Evolutionary conservation across 1,139 yeast species (phyloP).

Genomic region (Pichiaceae sp.): DNA sequence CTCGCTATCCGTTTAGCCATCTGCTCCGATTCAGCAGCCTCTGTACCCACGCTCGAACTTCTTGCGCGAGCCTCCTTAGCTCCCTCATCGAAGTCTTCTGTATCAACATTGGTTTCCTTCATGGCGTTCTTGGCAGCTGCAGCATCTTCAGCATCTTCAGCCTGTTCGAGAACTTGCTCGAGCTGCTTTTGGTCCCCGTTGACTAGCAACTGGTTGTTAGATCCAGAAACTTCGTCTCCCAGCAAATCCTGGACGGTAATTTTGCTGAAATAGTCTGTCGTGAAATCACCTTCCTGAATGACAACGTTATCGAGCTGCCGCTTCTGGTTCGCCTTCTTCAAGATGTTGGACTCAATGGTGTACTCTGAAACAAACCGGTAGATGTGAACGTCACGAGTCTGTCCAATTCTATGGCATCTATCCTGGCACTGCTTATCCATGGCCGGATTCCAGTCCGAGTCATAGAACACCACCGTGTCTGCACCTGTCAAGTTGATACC

Average conservation of each 20-base stretch:
- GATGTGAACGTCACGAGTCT: slow-evolving; percentile 94
- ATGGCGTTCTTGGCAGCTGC: slow-evolving; percentile 86
- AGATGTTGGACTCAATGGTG: slow-evolving; percentile 92
- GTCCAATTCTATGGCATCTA: slow-evolving; percentile 98
- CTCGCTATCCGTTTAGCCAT: slow-evolving; percentile 16
- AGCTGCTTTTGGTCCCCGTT: slow-evolving; percentile 35
- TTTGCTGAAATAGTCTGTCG: slow-evolving; percentile 90
- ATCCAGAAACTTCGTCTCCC: slow-evolving; percentile 29
- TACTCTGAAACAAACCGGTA: slow-evolving; percentile 93
- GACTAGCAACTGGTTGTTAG: neutral
- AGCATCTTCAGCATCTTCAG: slow-evolving; percentile 95
- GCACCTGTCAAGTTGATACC: slow-evolving; percentile 98
- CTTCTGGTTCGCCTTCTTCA: slow-evolving; percentile 92
- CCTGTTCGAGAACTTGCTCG: slow-evolving; percentile 73
- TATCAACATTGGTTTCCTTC: slow-evolving; percentile 78
- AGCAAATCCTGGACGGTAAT: slow-evolving; percentile 83
- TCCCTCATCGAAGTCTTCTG: slow-evolving; percentile 67
- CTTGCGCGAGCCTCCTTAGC: slow-evolving; percentile 6
- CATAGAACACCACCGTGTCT: slow-evolving; percentile 97
- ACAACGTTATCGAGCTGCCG: slow-evolving; percentile 91
- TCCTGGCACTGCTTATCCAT: slow-evolving; percentile 99
- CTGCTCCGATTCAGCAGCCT: slow-evolving; percentile 15
- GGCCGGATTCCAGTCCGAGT: slow-evolving; percentile 99
- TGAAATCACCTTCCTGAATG: slow-evolving; percentile 96
- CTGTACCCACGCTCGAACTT: slow-evolving; percentile 1